These are phyloP conservation scores for Solanum hybrid DNA, from an alignment of 305 asterid genomes.

Conservation along the genomic window DNA sequence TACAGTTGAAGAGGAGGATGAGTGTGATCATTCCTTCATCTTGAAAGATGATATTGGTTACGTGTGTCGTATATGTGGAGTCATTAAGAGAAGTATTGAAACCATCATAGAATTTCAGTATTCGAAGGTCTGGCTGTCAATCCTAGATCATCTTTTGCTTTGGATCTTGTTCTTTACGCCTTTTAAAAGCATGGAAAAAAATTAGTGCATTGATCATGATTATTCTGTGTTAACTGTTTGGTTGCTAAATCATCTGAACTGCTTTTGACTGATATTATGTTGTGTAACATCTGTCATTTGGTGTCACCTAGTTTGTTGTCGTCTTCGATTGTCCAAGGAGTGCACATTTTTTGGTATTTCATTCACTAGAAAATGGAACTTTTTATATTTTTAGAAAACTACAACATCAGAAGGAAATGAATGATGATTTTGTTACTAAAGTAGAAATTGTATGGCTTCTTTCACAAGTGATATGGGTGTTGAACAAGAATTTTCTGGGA, in stretches of 20 bases:
- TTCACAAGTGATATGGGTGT: conserved; percentile 3
- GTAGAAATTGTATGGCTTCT: neutral
- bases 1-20: conserved; percentile 46
- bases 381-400: neutral
- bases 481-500: neutral
- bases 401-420: neutral
- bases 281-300: neutral
- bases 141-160: conserved; percentile 7
- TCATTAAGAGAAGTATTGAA: conserved; percentile 73
- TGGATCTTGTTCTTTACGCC: conserved; percentile 6
- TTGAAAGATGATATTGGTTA: conserved; percentile 90
- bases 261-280: conserved; percentile 1
- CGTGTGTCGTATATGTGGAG: conserved; percentile 95
- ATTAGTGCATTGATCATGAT: neutral
- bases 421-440: neutral
- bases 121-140: conserved; percentile 53
- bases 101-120: conserved; percentile 82
- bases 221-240: conserved; percentile 6
- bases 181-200: neutral
- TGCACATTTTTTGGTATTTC: neutral
- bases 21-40: conserved; percentile 81
- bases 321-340: neutral
- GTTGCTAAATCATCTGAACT: neutral
- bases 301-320: neutral
- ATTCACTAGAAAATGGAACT: neutral